Evolutionary conservation across 192 early-diverging fungal species (phyloP), one percentile per base, ranked within the genome.

Genomic region (Coemansia sp.): DNA sequence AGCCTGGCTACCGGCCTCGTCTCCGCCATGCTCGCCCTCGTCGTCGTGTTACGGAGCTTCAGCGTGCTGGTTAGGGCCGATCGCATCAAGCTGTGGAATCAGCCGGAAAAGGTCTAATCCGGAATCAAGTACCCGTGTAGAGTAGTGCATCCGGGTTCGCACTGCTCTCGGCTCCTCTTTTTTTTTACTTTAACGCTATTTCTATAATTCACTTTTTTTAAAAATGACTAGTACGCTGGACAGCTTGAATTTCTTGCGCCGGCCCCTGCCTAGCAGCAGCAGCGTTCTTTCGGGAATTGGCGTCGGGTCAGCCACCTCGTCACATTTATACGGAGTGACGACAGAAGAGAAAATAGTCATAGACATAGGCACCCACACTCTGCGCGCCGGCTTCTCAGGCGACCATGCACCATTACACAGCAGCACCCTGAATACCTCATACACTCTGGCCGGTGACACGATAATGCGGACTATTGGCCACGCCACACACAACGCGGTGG

Each of bases 341-440:
- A 68, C 89, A 59, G 95, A 95, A 77, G 94, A 97, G 59, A 84
- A 91, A 6, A 87, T 97, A 24, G 90, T 97, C 9, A 86, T 97
- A 9, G 95, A 97, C 73, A 83, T 97, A 54, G 94, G 95, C 17
- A 88, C 91, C 1, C 79, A 86, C 35, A 90, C 90, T 61, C 81
- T 95, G 62, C 92, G 93, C 19, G 93, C 89, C 65, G 95, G 95
- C 0, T 92, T 94, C 77, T 93, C 91, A 4, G 92, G 92, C 24
- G 95, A 97, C 76, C 68, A 89, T 4, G 77, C 85, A 31, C 95
- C 95, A 6, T 81, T 93, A 33, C 86, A 91, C 74, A 81, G 82
- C 19, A 41, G 21, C 35, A 6, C 66, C 41, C 51, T 69, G 63
- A 74, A 59, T 36, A 41, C 61, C 39, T 10, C 62, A 39, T 48